These are phyloP conservation scores for Ceriops tagal DNA, from an alignment of 345 rosid genomes.

Conservation along the genomic window DNA sequence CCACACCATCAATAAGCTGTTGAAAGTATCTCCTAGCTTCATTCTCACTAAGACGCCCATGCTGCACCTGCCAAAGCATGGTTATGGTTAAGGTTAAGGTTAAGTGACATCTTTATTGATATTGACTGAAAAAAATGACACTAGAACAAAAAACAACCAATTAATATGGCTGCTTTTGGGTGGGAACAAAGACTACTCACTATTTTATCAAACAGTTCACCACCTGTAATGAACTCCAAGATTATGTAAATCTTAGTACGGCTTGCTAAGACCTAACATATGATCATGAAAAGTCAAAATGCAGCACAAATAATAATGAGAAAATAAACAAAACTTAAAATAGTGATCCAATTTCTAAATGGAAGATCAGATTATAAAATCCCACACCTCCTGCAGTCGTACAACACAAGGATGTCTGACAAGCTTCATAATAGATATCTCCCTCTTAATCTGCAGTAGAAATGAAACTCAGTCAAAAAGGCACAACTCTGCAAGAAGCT, in stretches of 20 bases:
- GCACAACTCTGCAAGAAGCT: no score
- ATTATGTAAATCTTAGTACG: constrained; percentile 91
- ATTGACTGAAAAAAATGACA: neutral
- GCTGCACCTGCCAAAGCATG: constrained; percentile 54
- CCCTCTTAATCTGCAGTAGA: constrained; percentile 74
- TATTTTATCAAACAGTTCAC: constrained; percentile 94
- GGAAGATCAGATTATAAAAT: neutral
- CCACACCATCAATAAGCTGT: constrained; percentile 97
- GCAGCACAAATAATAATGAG: constrained; percentile 4
- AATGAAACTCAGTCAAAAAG: neutral
- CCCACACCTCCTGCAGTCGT: constrained; percentile 77
- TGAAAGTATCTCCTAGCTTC: constrained; percentile 87
- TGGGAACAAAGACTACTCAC: constrained; percentile 47
- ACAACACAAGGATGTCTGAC: constrained; percentile 94
- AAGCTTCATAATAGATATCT: constrained; percentile 97
- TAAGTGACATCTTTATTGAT: constrained; percentile 5
- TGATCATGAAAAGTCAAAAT: constrained; percentile 8
- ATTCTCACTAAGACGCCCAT: constrained; percentile 82
- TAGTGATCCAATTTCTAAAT: neutral
- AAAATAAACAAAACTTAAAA: neutral
- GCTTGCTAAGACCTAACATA: constrained; percentile 73
- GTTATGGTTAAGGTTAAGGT: neutral
- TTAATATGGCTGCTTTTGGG: neutral
- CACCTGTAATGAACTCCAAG: constrained; percentile 93
- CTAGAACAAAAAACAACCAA: neutral